phyloP scores from a whole-genome alignment of 208 protist species.

The Lotmaria passim region DNA sequence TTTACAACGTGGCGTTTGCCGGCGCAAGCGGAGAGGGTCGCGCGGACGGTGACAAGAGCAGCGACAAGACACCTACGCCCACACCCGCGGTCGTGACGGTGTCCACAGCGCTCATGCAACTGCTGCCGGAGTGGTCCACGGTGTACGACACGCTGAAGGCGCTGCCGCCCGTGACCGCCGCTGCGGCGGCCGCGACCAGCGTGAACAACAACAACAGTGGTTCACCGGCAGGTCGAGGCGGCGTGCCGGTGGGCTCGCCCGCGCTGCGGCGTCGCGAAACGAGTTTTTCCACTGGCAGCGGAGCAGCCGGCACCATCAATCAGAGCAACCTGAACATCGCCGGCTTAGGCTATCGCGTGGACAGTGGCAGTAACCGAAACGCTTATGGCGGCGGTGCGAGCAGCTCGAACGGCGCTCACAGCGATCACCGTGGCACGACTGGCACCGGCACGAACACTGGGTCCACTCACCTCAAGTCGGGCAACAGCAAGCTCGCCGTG shows the following conservation, averaged over 20 bases:
- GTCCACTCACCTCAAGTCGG: conserved; percentile 4
- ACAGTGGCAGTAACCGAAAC: too few relatives aligned
- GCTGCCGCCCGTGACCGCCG: conserved; percentile 27
- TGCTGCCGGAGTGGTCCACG: conserved; percentile 47
- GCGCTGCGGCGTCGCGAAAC: conserved; percentile 24
- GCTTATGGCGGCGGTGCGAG: conserved; percentile 15
- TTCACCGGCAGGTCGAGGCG: neutral
- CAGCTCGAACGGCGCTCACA: conserved; percentile 27
- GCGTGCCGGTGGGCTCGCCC: neutral
- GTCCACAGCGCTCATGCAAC: conserved; percentile 29
- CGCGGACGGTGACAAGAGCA: neutral
- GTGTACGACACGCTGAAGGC: conserved; percentile 47
- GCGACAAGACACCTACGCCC: conserved; percentile 11
- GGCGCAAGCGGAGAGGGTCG: conserved; percentile 20
- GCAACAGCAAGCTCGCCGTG: conserved; percentile 23
- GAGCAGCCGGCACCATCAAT: neutral
- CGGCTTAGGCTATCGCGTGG: conserved; percentile 12
- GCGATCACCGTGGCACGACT: conserved; percentile 31
- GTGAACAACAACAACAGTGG: conserved; percentile 1
- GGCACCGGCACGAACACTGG: conserved; percentile 18
- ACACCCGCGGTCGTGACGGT: conserved; percentile 30
- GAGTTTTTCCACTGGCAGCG: neutral
- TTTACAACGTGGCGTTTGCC: conserved; percentile 32
- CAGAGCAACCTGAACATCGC: too few relatives aligned
- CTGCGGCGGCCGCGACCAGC: conserved; percentile 8